phyloP scores from a whole-genome alignment of 441 rosid species.

The Iberis amara region DNA sequence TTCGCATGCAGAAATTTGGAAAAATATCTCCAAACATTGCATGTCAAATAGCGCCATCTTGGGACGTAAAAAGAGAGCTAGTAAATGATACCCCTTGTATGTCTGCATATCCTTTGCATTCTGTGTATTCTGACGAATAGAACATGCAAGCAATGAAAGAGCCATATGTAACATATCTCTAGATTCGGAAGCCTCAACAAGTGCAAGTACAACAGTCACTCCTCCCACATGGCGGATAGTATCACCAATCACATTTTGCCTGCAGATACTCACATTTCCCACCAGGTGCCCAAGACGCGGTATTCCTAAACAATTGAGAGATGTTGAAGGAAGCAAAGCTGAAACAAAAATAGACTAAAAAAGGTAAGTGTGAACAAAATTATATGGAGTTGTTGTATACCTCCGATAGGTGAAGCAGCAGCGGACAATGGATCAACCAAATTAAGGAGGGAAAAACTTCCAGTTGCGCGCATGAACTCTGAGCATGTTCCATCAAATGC shows the following conservation, averaged over 20 bases:
- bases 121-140: conserved; percentile 86
- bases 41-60: conserved; percentile 84
- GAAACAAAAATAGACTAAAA: neutral
- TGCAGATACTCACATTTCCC: conserved; percentile 74
- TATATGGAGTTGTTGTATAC: conserved; percentile 32
- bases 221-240: conserved; percentile 85
- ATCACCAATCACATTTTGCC: conserved; percentile 82
- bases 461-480: conserved; percentile 69
- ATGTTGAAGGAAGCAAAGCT: conserved; percentile 23
- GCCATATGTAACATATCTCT: conserved; percentile 95
- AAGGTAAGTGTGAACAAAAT: neutral
- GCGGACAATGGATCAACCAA: conserved; percentile 92
- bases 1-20: conserved; percentile 93
- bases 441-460: conserved; percentile 74
- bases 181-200: conserved; percentile 89
- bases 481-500: conserved; percentile 93
- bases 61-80: conserved; percentile 81
- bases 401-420: conserved; percentile 97
- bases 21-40: conserved; percentile 89
- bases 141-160: conserved; percentile 71
- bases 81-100: conserved; percentile 91
- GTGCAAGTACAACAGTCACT: conserved; percentile 71
- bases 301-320: conserved; percentile 68
- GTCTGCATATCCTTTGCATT: conserved; percentile 85
- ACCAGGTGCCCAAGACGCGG: conserved; percentile 86